Evolutionary conservation across 106 monocot genomes (phyloP).

Genomic region (Allium sativum): DNA sequence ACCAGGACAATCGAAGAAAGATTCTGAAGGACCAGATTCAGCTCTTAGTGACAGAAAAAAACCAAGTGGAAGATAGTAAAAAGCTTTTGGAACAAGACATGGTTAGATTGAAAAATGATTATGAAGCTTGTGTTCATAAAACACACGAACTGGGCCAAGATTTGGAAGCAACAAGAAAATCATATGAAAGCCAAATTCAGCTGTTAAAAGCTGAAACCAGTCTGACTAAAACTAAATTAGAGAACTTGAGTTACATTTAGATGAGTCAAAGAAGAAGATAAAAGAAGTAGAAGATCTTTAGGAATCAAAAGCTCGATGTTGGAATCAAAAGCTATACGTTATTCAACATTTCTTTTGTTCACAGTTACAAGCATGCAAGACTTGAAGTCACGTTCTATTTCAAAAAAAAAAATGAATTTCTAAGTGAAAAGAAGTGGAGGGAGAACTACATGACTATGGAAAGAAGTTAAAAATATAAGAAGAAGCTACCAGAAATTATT

Average conservation of each 20-base stretch:
- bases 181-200: conserved; percentile 31
- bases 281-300: conserved; percentile 34
- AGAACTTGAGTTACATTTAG: conserved; percentile 28
- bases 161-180: conserved; percentile 33
- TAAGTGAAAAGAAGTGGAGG: conserved; percentile 33
- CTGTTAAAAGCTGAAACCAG: conserved; percentile 33
- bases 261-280: conserved; percentile 28
- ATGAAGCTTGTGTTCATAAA: conserved; percentile 41
- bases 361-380: conserved; percentile 36
- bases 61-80: conserved; percentile 32
- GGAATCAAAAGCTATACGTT: conserved; percentile 27
- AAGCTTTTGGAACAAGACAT: conserved; percentile 53
- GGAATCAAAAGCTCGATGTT: conserved; percentile 33
- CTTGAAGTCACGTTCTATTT: conserved; percentile 35
- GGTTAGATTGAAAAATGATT: conserved; percentile 45
- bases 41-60: conserved; percentile 16
- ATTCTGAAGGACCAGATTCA: conserved; percentile 23
- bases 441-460: conserved; percentile 40
- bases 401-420: no score
- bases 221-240: conserved; percentile 21
- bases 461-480: conserved; percentile 38
- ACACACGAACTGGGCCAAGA: conserved; percentile 53
- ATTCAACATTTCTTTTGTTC: conserved; percentile 11
- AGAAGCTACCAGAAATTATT: conserved; percentile 43
- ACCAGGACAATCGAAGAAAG: conserved; percentile 43